Base-by-base conservation (phyloP, 371 early-diverging fungal species). In the Mucor velutinosus region DNA sequence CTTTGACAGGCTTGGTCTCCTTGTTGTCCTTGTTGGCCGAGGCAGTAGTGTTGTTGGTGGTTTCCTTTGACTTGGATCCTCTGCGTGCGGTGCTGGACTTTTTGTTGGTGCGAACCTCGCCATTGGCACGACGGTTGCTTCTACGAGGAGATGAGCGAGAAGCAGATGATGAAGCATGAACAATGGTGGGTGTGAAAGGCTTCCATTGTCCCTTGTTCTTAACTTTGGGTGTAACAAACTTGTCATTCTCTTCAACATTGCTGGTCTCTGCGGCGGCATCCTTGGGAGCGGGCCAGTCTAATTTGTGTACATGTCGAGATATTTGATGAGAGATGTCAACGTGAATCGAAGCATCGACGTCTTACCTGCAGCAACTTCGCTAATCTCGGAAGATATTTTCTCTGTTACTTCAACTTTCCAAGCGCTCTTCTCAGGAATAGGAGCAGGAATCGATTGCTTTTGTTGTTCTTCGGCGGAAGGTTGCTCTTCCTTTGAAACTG, bases 161-260 rank as follows among this genome's bases (percentile, higher is more conserved):
- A 21, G 82, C 75, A n/a, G 79, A 61, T n/a, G 87, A 75, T 33
- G 78, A 73, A n/a, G 77, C 65, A 62, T 88, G 88, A n/a, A 83
- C 85, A 59, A 88, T 85, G 41, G 82, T 86, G 63, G 88, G 87
- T 39, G 88, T 86, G 58, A 76, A 79, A n/a, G 85, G 83, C 33
- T 83, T 86, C 81, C 88, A 84, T 75, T 83, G 86, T 51, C 85
- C 84, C 71, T 86, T 88, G 62, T 78, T 82, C 77, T 80, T 81
- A 29, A 74, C 78, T 70, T 83, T 75, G 33, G 77, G 75, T 32
- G 71, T 68, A 62, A 66, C 43, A 32, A 76, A 69, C 65, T 83
- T 85, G 10, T 67, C 71, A 21, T 30, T 60, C 19, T 19, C 23
- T 45, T 75, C 78, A 49, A 71, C 74, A 55, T 79, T 75, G 23